Evolutionary conservation across 495 filamentous ascomycete genomes (phyloP).

Genomic region (Zalerion maritima): DNA sequence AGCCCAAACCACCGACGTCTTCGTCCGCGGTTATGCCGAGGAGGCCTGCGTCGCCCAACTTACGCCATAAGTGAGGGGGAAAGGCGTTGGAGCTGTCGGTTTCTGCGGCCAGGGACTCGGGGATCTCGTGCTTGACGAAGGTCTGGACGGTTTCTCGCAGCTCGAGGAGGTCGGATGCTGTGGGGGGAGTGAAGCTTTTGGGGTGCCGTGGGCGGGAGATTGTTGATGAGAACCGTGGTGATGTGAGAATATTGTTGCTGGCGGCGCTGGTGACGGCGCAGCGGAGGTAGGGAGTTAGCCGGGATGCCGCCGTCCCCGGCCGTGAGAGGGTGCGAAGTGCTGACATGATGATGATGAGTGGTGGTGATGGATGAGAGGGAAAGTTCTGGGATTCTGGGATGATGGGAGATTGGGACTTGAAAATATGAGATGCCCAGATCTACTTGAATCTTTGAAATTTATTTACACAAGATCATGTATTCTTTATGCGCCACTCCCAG

Average conservation of each 20-base stretch:
- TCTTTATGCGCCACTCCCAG: no score
- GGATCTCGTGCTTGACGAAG: constrained; percentile 74
- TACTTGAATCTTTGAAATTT: no score
- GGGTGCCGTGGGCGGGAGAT: constrained; percentile 71
- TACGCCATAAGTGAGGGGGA: constrained; percentile 82
- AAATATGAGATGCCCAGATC: no score
- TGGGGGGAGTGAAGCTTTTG: constrained; percentile 62
- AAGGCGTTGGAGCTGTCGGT: constrained; percentile 84
- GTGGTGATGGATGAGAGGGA: no score
- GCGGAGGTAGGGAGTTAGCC: no score
- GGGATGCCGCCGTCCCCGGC: no score
- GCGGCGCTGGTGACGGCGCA: constrained; percentile 8
- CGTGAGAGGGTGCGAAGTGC: no score
- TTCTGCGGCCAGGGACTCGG: constrained; percentile 63
- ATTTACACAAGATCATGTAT: no score
- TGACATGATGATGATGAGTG: no score
- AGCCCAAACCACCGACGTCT: constrained; percentile 74
- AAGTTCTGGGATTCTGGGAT: no score
- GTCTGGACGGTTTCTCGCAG: constrained; percentile 84
- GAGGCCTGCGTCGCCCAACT: constrained; percentile 81
- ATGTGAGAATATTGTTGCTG: constrained; percentile 11
- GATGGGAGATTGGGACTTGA: no score
- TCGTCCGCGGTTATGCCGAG: constrained; percentile 91
- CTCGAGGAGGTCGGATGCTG: constrained; percentile 61
- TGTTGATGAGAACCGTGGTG: constrained; percentile 18